Base-by-base conservation (phyloP, 768 basidiomycete genomes). In the Suillus fuscotomentosus region DNA sequence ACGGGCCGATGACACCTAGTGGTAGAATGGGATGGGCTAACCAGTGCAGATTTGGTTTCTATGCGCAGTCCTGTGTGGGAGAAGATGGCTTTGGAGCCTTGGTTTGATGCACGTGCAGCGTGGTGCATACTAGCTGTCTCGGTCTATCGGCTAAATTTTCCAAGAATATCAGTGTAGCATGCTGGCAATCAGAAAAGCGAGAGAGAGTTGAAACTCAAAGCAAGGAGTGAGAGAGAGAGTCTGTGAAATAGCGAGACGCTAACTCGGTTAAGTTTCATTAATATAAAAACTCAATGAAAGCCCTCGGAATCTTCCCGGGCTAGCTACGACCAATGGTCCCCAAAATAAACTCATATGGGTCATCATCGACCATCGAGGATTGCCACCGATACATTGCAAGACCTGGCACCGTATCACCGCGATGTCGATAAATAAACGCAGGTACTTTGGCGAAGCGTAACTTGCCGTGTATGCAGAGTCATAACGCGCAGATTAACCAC, bases 271-370 rank as follows among this genome's bases (percentile, higher is more conserved):
- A 22, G 24, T 57, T 27, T 41, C 38, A 57, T 59, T 59, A 59
- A 59, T 59, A 41, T 57, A 34, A 24, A 20, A 10, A 36, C 36
- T 42, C 56, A 27, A 59, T 59, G 57, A 59, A 59, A 7, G 57
- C 57, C 57, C 57, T 59, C 57, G 57, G 57, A 59, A 31, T 17
- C 24, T 59, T 42, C 57, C 56, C 15, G 15, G 22, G 13, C n/a
- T 31, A 31, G 7, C 11, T 31, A 31, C 31, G 31, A 56, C 3
- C 8, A n/a, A 24, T 5, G 22, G 10, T 7, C 24, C 57, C 57
- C 24, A 59, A 59, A 59, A 59, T 41, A 17, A 42, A 13, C 17
- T 27, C 15, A 11, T 5, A 8, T 38, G 9, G 56, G 24, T 5
- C 27, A 20, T n/a, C 15, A 17, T 43, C 17, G 20, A 22, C 24